phyloP scores from a whole-genome alignment of 768 basidiomycete genomes.

The Pisolithus orientalis region DNA sequence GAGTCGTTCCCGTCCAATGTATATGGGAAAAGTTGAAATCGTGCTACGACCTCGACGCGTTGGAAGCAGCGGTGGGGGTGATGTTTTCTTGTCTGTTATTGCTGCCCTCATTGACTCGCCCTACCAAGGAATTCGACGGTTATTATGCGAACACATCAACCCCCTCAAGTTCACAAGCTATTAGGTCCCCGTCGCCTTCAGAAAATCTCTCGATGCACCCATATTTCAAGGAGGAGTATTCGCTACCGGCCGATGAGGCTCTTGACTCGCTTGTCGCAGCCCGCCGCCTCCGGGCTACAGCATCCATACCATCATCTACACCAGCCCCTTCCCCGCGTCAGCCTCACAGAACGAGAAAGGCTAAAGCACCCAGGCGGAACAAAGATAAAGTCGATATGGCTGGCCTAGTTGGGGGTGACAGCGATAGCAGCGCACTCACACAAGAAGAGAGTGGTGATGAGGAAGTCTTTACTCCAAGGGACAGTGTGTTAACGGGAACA shows the following conservation, averaged over 20 bases:
- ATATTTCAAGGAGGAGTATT: slow-evolving; percentile 67
- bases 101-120: slow-evolving; percentile 5
- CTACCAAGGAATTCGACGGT: slow-evolving; percentile 36
- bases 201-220: slow-evolving; percentile 66
- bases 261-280: slow-evolving; percentile 55
- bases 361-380: slow-evolving; percentile 42
- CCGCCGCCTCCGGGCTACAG: slow-evolving; percentile 59
- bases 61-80: slow-evolving; percentile 60
- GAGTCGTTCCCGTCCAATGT: slow-evolving; percentile 48
- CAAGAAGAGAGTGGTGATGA: slow-evolving; percentile 79
- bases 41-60: slow-evolving; percentile 69
- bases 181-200: slow-evolving; percentile 62
- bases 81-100: slow-evolving; percentile 10
- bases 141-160: slow-evolving; percentile 40
- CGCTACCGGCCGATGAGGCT: slow-evolving; percentile 50
- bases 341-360: slow-evolving; percentile 30
- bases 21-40: slow-evolving; percentile 70
- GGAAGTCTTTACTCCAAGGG: slow-evolving; percentile 50
- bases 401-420: slow-evolving; percentile 74
- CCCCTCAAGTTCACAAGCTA: slow-evolving; percentile 37
- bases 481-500: slow-evolving; percentile 65
- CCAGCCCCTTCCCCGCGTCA: slow-evolving; percentile 51
- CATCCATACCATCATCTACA: slow-evolving; percentile 46
- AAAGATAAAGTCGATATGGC: slow-evolving; percentile 51
- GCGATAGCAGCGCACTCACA: slow-evolving; percentile 79